Percentiles rank a stretch among this genome's conserved stretches.
phyloP scores from a whole-genome alignment of 2,329 filamentous ascomycete genomes.

The Nemania abortiva region DNA sequence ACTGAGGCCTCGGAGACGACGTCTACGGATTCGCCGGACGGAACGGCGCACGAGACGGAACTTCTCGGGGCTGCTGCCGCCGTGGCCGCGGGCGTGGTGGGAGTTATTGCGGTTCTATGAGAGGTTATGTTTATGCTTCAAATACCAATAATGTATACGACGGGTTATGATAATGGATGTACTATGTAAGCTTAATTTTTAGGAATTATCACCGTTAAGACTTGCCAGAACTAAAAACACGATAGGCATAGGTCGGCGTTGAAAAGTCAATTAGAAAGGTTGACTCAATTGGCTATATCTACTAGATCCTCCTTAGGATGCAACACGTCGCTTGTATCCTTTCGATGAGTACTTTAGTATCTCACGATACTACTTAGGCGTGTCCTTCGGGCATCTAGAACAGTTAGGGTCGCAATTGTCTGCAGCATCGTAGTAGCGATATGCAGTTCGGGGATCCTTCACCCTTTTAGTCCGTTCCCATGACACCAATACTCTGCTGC shows the following conservation, averaged over 20 bases:
- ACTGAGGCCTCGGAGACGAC: constrained; percentile 12
- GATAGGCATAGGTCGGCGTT: no score
- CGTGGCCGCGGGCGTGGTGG: constrained; percentile 38
- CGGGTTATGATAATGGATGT: background rate
- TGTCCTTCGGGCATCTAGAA: background rate
- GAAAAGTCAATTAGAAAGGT: background rate
- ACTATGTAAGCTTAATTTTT: background rate
- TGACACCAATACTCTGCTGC: background rate
- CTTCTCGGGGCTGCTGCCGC: constrained; percentile 38
- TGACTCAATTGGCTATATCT: background rate
- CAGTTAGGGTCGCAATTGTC: background rate
- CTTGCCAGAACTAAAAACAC: no score
- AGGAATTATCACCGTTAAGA: no score
- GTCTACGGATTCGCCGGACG: constrained; percentile 19
- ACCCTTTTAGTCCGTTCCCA: no score
- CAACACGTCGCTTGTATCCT: background rate
- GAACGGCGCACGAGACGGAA: constrained; percentile 35
- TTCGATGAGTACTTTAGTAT: background rate
- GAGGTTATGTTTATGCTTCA: no score
- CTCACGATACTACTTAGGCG: background rate
- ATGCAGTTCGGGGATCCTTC: background rate
- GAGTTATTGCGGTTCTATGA: constrained; percentile 38
- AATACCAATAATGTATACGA: background rate
- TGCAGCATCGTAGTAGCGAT: background rate
- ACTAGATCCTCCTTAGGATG: background rate